Evolutionary conservation across 345 rosid species (phyloP), one percentile per base, ranked within the genome.

Genomic region (Populus nigra): DNA sequence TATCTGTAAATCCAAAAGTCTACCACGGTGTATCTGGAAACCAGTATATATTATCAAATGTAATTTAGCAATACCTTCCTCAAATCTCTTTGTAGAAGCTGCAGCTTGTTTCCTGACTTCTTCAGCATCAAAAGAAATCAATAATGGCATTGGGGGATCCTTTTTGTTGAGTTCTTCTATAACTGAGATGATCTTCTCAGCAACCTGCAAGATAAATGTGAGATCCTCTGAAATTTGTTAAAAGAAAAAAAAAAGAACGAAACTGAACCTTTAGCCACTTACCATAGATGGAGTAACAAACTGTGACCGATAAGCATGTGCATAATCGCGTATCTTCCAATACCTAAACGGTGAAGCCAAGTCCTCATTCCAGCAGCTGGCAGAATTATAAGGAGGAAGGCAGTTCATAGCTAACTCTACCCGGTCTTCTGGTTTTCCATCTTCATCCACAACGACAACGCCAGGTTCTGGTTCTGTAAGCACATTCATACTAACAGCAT

Each of bases 241-340:
- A 53, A 16, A 47, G 78, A 7, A 36, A 41, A 35, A n/a, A n/a
- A 50, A 73, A 5, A 8, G 45, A 43, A 10, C 15, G 15, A 50
- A 27, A 53, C 3, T 20, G 35, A 73, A 29, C 15, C 41, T 22
- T 15, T 20, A 29, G 73, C 8, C 47, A 36, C 87, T 83, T 79
- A 92, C 97, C 89, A 73, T 79, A 49, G 87, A 84, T 67, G 98
- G 98, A 11, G 95, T 91, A 55, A 84, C 88, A 73, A 90, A 83
- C 83, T 89, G 89, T 33, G 95, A 87, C 74, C 90, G 91, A 86
- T 93, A 93, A 76, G 92, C 92, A 87, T 88, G 76, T 1, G 89
- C 98, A 82, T 85, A 93, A 84, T 93, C 98, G 35, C 97, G 97
- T 81, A 93, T 92, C 89, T 89, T 93, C 95, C 97, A 90, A 74